These are phyloP conservation scores for Ampelomyces quisqualis DNA, from an alignment of 2,329 filamentous ascomycete genomes.

Conservation along the genomic window DNA sequence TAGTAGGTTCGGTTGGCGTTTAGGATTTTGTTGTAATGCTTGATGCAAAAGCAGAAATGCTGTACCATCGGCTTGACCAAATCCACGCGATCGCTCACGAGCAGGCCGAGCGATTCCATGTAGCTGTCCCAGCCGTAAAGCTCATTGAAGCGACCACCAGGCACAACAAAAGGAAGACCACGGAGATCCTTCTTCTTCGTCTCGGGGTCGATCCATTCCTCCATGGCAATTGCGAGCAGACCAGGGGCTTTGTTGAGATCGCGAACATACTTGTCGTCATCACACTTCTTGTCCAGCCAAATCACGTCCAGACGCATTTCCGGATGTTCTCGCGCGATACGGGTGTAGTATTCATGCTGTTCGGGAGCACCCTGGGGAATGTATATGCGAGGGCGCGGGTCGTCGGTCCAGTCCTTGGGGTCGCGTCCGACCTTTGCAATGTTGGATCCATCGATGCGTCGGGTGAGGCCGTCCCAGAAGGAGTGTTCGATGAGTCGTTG, in stretches of 20 bases:
- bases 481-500: slow-evolving; percentile 82
- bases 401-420: slow-evolving; percentile 91
- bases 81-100: slow-evolving; percentile 81
- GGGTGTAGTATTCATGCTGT: slow-evolving; percentile 85
- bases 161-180: slow-evolving; percentile 93
- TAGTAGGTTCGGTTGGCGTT: slow-evolving; percentile 98
- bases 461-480: slow-evolving; percentile 90
- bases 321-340: slow-evolving; percentile 74
- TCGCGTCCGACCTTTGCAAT: slow-evolving; percentile 85
- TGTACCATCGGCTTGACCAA: slow-evolving; percentile 91
- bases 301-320: slow-evolving; percentile 87
- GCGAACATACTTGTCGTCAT: slow-evolving; percentile 77
- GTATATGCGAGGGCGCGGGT: slow-evolving; percentile 89
- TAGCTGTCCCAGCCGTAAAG: slow-evolving; percentile 99
- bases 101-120: slow-evolving; percentile 90
- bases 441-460: slow-evolving; percentile 83
- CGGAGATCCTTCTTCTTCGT: slow-evolving; percentile 70
- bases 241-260: slow-evolving; percentile 86
- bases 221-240: slow-evolving; percentile 85
- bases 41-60: slow-evolving; percentile 98
- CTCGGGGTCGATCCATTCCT: slow-evolving; percentile 64
- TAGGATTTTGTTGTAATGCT: slow-evolving; percentile 96
- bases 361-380: slow-evolving; percentile 80
- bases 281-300: slow-evolving; percentile 67
- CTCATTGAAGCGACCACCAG: slow-evolving; percentile 96